phyloP scores from a whole-genome alignment of 1,284 basidiomycete species.

The Takashimella tepidaria region DNA sequence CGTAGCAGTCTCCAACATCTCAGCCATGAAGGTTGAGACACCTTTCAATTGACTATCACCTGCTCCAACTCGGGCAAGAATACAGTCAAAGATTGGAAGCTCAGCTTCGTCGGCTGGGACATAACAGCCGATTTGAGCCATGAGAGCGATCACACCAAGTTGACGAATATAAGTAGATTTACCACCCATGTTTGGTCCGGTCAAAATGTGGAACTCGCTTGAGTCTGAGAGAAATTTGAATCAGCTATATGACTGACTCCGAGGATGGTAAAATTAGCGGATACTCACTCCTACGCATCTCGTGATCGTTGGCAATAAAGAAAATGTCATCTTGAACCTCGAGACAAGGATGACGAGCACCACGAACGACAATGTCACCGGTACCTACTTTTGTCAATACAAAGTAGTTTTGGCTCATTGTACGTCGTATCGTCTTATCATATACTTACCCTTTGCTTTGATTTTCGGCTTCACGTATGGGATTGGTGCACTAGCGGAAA shows the following conservation, averaged over 20 bases:
- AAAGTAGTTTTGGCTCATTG: conserved; percentile 8
- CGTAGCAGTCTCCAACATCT: conserved; percentile 90
- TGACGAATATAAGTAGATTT: conserved; percentile 89
- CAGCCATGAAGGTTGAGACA: conserved; percentile 98
- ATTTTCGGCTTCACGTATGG: conserved; percentile 65
- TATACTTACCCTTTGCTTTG: conserved; percentile 57
- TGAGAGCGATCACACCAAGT: conserved; percentile 87
- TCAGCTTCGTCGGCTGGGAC: conserved; percentile 83
- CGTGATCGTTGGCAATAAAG: conserved; percentile 86
- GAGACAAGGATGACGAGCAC: conserved; percentile 90
- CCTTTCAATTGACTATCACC: conserved; percentile 97
- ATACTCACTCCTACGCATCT: conserved; percentile 37
- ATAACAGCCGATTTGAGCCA: conserved; percentile 93
- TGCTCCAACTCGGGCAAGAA: conserved; percentile 92
- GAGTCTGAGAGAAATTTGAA: conserved; percentile 22
- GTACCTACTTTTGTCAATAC: too few species aligned
- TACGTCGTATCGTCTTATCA: background rate
- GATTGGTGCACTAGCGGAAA: conserved; percentile 77
- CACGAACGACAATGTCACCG: conserved; percentile 69
- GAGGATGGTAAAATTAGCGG: too few species aligned
- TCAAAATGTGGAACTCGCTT: conserved; percentile 50
- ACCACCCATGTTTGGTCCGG: conserved; percentile 95
- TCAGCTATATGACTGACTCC: too few species aligned
- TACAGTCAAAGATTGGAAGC: conserved; percentile 92
- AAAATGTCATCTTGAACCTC: conserved; percentile 93